Evolutionary conservation across 257 asterid species (phyloP).

Genomic region (Galeopsis tetrahit): DNA sequence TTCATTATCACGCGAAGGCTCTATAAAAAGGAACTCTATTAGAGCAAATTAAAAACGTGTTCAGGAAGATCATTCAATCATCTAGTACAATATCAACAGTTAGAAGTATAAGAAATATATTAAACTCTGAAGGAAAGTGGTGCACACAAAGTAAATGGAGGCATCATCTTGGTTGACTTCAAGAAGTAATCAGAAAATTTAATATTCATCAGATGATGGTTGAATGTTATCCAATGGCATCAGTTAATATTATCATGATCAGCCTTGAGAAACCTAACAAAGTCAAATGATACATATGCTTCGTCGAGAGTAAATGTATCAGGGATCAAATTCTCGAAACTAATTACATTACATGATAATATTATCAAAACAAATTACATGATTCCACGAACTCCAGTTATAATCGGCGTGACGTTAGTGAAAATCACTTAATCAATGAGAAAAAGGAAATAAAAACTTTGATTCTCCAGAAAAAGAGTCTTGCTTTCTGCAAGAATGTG

Average conservation of each 20-base stretch:
- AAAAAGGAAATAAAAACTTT: background rate
- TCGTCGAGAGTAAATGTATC: background rate
- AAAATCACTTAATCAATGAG: background rate
- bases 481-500: background rate
- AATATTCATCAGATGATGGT: constrained; percentile 17
- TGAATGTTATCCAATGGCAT: constrained; percentile 17
- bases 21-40: constrained; percentile 51
- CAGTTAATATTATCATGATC: background rate
- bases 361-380: background rate
- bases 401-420: background rate
- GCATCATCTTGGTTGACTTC: constrained; percentile 7
- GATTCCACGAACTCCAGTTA: background rate
- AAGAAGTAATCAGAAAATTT: constrained; percentile 18
- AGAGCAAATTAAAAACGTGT: constrained; percentile 33
- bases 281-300: constrained; percentile 12
- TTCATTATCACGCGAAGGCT: constrained; percentile 97
- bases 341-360: constrained; percentile 7
- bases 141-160: background rate
- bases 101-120: constrained; percentile 17
- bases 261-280: constrained; percentile 20
- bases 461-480: background rate
- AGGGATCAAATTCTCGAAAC: background rate
- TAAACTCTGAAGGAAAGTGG: constrained; percentile 10
- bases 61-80: constrained; percentile 28
- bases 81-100: constrained; percentile 12